phyloP scores from a whole-genome alignment of 1,139 yeast species.

The Diutina sp. region DNA sequence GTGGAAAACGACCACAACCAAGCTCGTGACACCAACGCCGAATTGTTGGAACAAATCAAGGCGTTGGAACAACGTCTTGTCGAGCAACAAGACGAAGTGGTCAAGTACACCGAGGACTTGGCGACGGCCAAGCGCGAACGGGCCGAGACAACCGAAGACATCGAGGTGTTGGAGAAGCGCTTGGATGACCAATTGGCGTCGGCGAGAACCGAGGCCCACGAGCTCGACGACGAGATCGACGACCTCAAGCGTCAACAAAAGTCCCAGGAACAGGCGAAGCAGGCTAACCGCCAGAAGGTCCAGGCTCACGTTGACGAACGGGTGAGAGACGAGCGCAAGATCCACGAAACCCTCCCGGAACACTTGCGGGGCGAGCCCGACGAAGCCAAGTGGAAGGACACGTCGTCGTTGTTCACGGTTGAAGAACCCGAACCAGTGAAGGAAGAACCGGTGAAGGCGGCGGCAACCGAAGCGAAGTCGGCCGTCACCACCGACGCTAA shows the following conservation, averaged over 20 bases:
- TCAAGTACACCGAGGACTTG: constrained; percentile 9
- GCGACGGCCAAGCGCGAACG: background rate
- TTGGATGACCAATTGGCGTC: background rate
- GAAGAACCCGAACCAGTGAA: background rate
- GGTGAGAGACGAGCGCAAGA: constrained; percentile 29
- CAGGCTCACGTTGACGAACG: constrained; percentile 18
- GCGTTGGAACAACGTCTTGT: constrained; percentile 26
- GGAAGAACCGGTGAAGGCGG: constrained; percentile 7
- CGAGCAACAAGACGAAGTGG: constrained; percentile 25
- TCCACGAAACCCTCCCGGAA: constrained; percentile 39
- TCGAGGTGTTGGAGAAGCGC: constrained; percentile 3
- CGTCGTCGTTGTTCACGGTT: background rate
- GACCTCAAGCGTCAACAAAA: constrained; percentile 10
- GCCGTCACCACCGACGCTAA: constrained; percentile 29
- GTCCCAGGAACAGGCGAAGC: constrained; percentile 8
- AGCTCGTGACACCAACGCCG: constrained; percentile 19
- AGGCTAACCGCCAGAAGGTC: constrained; percentile 13
- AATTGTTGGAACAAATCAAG: constrained; percentile 20
- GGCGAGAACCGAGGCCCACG: background rate
- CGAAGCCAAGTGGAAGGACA: constrained; percentile 25
- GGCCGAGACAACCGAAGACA: background rate
- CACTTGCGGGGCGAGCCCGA: constrained; percentile 33
- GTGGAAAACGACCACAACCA: constrained; percentile 22
- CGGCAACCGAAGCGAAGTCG: constrained; percentile 11
- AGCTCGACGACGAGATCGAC: constrained; percentile 3